Evolutionary conservation across 2,329 filamentous ascomycete species (phyloP).

Genomic region (Fusarium chaquense): DNA sequence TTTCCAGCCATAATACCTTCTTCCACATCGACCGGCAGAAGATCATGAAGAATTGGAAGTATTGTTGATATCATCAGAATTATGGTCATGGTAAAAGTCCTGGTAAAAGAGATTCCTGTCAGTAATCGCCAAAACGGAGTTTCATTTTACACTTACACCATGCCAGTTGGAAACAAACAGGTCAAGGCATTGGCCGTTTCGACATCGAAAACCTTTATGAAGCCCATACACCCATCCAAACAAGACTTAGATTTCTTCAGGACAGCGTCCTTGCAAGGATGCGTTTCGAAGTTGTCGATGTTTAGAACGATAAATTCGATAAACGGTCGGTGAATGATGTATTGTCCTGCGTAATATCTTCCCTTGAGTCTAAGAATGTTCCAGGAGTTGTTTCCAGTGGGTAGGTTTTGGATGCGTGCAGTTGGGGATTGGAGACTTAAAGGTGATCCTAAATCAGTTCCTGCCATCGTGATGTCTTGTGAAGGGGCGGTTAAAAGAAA

Average conservation of each 20-base stretch:
- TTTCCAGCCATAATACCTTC: constrained; percentile 4
- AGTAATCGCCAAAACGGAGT: rapidly evolving
- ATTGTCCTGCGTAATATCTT: constrained; percentile 48
- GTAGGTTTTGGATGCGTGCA: background rate
- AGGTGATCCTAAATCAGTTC: background rate
- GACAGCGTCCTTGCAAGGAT: constrained; percentile 42
- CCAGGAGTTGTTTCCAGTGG: constrained; percentile 47
- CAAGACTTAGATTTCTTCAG: constrained; percentile 42
- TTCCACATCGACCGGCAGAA: constrained; percentile 11
- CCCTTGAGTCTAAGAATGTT: constrained; percentile 48
- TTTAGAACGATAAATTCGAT: constrained; percentile 49
- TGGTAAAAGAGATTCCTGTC: rapidly evolving
- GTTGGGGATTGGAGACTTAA: background rate
- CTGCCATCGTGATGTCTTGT: background rate
- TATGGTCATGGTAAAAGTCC: constrained; percentile 36
- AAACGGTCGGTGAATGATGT: constrained; percentile 50
- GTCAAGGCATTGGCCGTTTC: constrained; percentile 46
- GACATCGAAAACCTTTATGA: constrained; percentile 48
- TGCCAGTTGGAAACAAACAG: constrained; percentile 47
- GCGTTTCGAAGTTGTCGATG: constrained; percentile 37
- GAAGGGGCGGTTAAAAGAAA: constrained; percentile 35
- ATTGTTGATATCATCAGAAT: constrained; percentile 48
- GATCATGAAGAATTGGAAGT: background rate
- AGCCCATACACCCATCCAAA: constrained; percentile 42
- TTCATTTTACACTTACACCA: constrained; percentile 45